Evolutionary conservation across 805 yeast species (phyloP).

Genomic region (Starmera pachycereana): DNA sequence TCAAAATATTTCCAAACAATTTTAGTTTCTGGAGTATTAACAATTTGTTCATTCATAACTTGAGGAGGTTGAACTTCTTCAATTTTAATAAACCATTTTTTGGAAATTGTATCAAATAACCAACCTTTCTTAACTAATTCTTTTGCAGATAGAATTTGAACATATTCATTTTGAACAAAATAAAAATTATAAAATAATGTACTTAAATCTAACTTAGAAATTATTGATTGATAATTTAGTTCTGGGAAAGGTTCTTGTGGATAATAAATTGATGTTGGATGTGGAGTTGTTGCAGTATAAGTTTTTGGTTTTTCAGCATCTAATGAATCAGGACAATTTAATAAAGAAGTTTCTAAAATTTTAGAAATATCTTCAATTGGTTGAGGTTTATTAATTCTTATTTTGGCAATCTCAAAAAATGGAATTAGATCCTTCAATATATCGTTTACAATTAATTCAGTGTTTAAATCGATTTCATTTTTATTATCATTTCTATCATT

Average conservation of each 20-base stretch:
- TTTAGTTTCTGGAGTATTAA: constrained; percentile 29
- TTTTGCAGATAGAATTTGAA: constrained; percentile 68
- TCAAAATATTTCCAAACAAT: constrained; percentile 74
- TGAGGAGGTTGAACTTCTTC: constrained; percentile 25
- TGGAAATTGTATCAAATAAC: constrained; percentile 61
- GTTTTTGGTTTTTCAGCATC: constrained; percentile 77
- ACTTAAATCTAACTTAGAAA: constrained; percentile 70
- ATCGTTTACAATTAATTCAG: neutral
- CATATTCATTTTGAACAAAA: constrained; percentile 61
- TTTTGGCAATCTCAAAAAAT: constrained; percentile 22
- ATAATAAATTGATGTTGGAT: constrained; percentile 81
- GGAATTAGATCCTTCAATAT: constrained; percentile 17
- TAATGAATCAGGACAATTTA: constrained; percentile 88
- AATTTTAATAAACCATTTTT: constrained; percentile 75
- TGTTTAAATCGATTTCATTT: constrained; percentile 3
- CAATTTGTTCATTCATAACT: constrained; percentile 17
- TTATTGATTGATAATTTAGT: constrained; percentile 44
- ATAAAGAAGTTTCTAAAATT: constrained; percentile 64
- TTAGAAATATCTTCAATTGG: constrained; percentile 43
- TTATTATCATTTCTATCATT: constrained; percentile 4
- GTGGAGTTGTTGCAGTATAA: constrained; percentile 67
- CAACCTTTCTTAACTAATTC: constrained; percentile 77
- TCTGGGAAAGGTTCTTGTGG: constrained; percentile 66
- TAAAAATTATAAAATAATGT: constrained; percentile 90
- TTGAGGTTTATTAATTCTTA: constrained; percentile 40